phyloP scores from a whole-genome alignment of 352 stramenopile genomes.

The Globisporangium yorkense region DNA sequence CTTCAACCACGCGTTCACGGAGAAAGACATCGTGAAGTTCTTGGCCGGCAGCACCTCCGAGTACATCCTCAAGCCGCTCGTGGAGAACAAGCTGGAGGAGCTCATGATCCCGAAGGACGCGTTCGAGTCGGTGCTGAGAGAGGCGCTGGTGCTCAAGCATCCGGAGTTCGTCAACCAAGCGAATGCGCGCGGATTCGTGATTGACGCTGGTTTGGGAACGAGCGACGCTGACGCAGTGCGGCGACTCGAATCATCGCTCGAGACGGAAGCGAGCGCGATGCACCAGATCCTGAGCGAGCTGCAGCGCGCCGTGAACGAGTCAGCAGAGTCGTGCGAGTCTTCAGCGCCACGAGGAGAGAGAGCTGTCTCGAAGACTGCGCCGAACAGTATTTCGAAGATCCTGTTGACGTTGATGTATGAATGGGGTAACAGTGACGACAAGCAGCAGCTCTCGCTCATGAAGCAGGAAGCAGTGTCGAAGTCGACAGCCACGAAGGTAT shows the following conservation, averaged over 20 bases:
- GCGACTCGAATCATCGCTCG: not conserved
- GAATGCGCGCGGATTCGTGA: not conserved
- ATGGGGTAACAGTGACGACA: no score
- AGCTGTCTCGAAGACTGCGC: no score
- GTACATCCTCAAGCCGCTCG: constrained; percentile 1
- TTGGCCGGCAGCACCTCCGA: not conserved
- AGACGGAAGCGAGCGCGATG: not conserved
- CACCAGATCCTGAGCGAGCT: not conserved
- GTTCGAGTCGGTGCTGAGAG: constrained; percentile 17
- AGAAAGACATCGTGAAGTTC: constrained; percentile 9
- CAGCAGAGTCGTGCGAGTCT: not conserved
- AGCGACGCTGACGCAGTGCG: not conserved
- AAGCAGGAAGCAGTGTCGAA: not conserved
- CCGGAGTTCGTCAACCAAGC: constrained; percentile 14
- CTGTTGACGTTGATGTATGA: no score
- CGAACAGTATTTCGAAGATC: no score
- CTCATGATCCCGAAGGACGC: constrained; percentile 4
- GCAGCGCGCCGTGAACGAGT: not conserved
- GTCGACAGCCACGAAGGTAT: not conserved
- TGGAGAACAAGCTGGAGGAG: constrained; percentile 6
- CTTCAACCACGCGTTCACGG: constrained; percentile 12
- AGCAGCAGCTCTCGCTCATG: no score
- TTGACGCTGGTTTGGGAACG: not conserved
- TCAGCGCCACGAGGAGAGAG: not conserved
- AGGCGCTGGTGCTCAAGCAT: constrained; percentile 16